phyloP scores from a whole-genome alignment of 805 yeast species.

The Ogataea ganodermae region DNA sequence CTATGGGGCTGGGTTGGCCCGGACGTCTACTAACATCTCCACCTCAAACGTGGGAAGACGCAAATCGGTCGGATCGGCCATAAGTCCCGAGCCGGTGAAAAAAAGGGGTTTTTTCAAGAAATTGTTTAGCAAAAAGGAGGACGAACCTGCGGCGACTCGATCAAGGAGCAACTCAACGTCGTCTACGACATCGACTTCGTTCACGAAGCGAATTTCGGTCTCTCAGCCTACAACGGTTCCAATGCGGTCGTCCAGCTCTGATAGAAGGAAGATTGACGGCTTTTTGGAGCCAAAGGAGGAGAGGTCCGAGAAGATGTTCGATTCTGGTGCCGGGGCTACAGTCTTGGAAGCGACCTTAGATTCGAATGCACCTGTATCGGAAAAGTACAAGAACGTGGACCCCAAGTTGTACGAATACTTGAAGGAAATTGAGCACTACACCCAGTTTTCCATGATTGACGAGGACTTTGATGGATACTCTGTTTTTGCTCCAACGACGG shows the following conservation, averaged over 20 bases:
- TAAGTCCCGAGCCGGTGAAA: constrained; percentile 10
- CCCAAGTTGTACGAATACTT: constrained; percentile 50
- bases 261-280: constrained; percentile 12
- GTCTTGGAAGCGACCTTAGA: constrained; percentile 17
- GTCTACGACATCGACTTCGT: constrained; percentile 1
- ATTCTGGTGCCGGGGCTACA: constrained; percentile 12
- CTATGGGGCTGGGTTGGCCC: constrained; percentile 16
- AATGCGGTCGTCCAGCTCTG: not conserved
- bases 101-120: constrained; percentile 26
- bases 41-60: constrained; percentile 16
- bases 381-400: constrained; percentile 38
- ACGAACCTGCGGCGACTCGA: constrained; percentile 11
- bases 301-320: constrained; percentile 7
- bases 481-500: constrained; percentile 29
- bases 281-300: constrained; percentile 15
- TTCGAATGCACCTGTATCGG: constrained; percentile 17
- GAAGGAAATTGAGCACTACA: constrained; percentile 29
- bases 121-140: constrained; percentile 30
- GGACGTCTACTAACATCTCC: constrained; percentile 34
- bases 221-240: constrained; percentile 1
- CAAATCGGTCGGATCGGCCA: constrained; percentile 4
- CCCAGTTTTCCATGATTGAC: constrained; percentile 1
- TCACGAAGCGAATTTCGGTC: not conserved
- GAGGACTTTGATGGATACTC: constrained; percentile 9
- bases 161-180: constrained; percentile 12